Evolutionary conservation across 2,329 filamentous ascomycete species (phyloP), one percentile per base, ranked within the genome.

Genomic region (Sclerotinia subarctica): DNA sequence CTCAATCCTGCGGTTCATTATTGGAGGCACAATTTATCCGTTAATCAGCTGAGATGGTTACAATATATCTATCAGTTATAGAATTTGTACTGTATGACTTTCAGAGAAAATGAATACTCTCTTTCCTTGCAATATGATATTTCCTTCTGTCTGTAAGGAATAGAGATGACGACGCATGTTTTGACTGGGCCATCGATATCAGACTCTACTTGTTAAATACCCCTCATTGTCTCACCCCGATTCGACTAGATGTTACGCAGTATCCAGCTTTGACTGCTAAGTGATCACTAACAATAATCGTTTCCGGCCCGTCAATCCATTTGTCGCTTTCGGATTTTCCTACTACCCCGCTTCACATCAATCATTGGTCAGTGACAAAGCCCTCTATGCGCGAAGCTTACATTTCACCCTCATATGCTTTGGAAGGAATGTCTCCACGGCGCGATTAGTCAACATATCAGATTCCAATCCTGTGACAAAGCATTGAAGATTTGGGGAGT

Each of bases 291-390:
- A 8, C 10, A 47, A 44, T 26, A 62, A 62, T 38, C 46, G 17
- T 26, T 51, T 38, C 44, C 29, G 7, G 29, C 24, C 35, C 44
- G 11, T 24, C 5, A 19, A 35, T 17, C 13, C 6, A 47, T 47
- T 21, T 24, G 6, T 60, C 26, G 42, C 17, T 60, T 60, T 60
- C 42, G 19, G 26, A 29, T 15, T 21, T 19, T 17, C 13, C 38
- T 15, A 42, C 21, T 26, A 24, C 17, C 29, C 26, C n/a, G n/a
- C n/a, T 19, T 35, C 17, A 17, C 15, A 51, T 26, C 26, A 19
- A 17, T 62, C 21, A 26, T 38, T 62, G 46, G 46, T 26, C 7
- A 24, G 47, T 13, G 46, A 62, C 58, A 51, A 62, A 62, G 58
- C 29, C 44, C 15, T 49, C 15, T 62, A 10, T 11, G 29, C 17